Base-by-base conservation (phyloP, 2,329 filamentous ascomycete genomes). In the Iodosphaeria phyllophila region DNA sequence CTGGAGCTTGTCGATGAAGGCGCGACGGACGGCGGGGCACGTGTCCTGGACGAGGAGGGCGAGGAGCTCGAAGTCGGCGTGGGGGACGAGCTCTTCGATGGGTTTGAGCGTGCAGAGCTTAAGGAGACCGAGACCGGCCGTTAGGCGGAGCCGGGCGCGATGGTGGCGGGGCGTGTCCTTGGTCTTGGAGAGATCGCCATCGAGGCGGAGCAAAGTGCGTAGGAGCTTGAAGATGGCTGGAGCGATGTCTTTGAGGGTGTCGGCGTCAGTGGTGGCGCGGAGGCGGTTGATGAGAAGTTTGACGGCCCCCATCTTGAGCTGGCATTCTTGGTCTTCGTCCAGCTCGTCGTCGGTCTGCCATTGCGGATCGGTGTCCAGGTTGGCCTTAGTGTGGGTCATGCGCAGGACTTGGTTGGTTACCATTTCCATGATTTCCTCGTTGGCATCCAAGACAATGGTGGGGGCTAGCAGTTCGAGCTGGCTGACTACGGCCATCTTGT, bases 211-310 rank as follows among this genome's bases (percentile, higher is more conserved):
- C 14, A 93, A 54, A 9, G 68, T 74, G 39, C 77, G 79, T 24
- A 98, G 59, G 15, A 92, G 64, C 43, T 73, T 74, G 50, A 83
- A 82, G 1, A 92, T 69, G 5, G 74, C 67, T 29, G 60, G 60
- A 2, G 74, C 71, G 29, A 66, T 57, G 18, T 64, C 60, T 35
- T 73, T 61, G 9, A 61, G 60, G 31, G 58, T 56, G 4, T 59
- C 50, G 10, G 49, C 40, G 23, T 67, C 59, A 22, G 59, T 50
- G 45, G 43, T 64, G 30, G 46, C 75, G 19, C 84, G 70, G 11
- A 92, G 60, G 27, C 78, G 70, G 46, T 95, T 95, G 30, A 89
- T 80, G 14, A 95, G 58, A 10, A 83, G 75, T 43, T 76, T 86
- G 23, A 95, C 54, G 2, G 84, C 77, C 56, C 82, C 73, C 28